Percentiles rank a stretch among this genome's conserved stretches.
phyloP scores from a whole-genome alignment of 2,329 filamentous ascomycete genomes.

The Colletotrichum sp. region DNA sequence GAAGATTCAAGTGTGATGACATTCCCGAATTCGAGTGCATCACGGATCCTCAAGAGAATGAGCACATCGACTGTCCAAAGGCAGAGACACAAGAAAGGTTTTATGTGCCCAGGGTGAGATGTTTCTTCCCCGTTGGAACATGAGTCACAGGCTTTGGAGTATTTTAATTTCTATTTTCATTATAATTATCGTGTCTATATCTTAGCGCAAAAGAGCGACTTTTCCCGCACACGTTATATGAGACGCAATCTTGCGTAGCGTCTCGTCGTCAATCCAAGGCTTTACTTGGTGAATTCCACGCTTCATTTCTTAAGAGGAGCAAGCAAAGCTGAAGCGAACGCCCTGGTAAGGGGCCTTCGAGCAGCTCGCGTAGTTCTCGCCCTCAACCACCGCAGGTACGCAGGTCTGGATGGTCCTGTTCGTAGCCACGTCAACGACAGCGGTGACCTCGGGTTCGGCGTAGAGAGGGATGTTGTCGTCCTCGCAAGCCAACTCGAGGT shows the following conservation, averaged over 20 bases:
- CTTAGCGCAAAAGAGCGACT: background rate
- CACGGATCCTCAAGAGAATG: background rate
- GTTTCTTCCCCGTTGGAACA: rapidly evolving
- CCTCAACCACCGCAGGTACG: slow-evolving; percentile 74
- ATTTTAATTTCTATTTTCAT: background rate
- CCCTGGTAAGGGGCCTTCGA: background rate
- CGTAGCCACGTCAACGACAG: background rate
- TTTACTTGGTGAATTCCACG: too few relatives aligned
- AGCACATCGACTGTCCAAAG: background rate
- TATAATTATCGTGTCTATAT: background rate
- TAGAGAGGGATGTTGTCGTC: background rate
- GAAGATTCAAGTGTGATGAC: background rate
- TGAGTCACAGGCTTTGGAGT: rapidly evolving
- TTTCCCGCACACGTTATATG: rapidly evolving
- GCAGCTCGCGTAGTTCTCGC: slow-evolving; percentile 75
- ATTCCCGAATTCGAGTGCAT: background rate
- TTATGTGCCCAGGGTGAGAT: background rate
- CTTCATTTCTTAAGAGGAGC: background rate
- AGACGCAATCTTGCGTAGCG: rapidly evolving
- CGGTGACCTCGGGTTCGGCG: background rate
- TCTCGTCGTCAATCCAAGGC: background rate
- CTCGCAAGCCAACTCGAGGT: slow-evolving; percentile 11
- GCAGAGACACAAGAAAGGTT: background rate
- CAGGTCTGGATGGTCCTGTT: slow-evolving; percentile 8
- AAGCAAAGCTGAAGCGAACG: background rate